Evolutionary conservation across 129 eudicot genomes (phyloP).

Genomic region (Oenanthe sinensis): DNA sequence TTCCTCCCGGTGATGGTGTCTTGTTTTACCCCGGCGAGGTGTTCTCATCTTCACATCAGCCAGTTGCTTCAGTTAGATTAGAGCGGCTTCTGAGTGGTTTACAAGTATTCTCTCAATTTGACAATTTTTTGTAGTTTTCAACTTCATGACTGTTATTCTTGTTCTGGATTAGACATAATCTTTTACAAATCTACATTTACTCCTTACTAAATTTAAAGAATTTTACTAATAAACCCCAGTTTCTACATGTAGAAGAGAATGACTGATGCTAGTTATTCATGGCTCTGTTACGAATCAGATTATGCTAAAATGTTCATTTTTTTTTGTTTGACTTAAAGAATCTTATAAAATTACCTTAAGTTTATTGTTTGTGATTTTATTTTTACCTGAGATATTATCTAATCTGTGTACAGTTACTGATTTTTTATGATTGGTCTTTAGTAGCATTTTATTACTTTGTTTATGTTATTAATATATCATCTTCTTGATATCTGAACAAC

Average conservation of each 20-base stretch:
- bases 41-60: constrained; percentile 78
- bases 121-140: neutral
- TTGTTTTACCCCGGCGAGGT: constrained; percentile 95
- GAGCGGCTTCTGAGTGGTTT: constrained; percentile 96
- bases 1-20: constrained; percentile 98
- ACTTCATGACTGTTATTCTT: neutral
- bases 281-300: neutral
- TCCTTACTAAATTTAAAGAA: neutral
- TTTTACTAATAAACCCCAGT: neutral
- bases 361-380: neutral
- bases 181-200: neutral
- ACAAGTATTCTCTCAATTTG: constrained; percentile 44
- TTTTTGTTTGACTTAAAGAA: neutral
- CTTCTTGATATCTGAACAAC: too few relatives aligned
- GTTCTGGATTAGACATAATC: neutral
- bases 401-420: neutral
- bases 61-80: constrained; percentile 88
- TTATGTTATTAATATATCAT: neutral
- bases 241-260: neutral
- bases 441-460: neutral
- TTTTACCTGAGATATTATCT: neutral
- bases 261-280: neutral
- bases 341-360: neutral
- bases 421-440: neutral
- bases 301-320: neutral